Conservation (phyloP, 176 grass and related monocot genomes). For the Olyra latifolia region DNA sequence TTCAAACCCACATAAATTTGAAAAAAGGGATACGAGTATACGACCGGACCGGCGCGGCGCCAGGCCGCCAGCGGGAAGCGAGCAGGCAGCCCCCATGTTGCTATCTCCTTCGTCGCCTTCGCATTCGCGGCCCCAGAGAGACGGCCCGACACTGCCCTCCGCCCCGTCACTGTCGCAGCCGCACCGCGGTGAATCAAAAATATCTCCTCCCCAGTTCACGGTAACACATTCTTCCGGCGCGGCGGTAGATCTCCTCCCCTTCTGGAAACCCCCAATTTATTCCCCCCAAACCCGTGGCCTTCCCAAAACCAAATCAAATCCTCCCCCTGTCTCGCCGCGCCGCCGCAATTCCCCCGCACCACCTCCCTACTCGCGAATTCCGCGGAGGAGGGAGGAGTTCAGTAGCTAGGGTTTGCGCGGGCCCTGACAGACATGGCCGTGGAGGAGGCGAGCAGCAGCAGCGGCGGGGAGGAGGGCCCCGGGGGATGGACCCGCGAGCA, state of each 20-base stretch:
- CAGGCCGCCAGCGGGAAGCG: too few relatives aligned
- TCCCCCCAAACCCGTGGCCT: constrained; percentile 26
- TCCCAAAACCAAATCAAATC: constrained; percentile 37
- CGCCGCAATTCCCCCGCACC: constrained; percentile 30
- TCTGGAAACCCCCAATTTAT: constrained; percentile 36
- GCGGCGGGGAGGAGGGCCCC: constrained; percentile 27
- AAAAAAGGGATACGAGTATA: too few relatives aligned
- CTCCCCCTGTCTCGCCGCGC: constrained; percentile 34
- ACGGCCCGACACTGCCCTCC: neutral
- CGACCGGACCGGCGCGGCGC: too few relatives aligned
- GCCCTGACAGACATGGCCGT: constrained; percentile 28
- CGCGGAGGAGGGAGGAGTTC: neutral
- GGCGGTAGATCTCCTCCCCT: neutral
- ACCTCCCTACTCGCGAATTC: constrained; percentile 12
- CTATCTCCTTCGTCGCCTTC: too few relatives aligned
- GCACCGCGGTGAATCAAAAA: neutral
- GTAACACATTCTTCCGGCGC: neutral
- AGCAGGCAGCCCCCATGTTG: too few relatives aligned
- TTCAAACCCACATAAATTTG: too few relatives aligned
- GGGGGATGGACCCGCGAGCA: constrained; percentile 66
- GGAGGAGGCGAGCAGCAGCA: constrained; percentile 78
- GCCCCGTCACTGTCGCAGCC: neutral
- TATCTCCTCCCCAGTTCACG: neutral
- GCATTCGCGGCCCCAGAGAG: too few relatives aligned
- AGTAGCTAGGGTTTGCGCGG: constrained; percentile 3